A percentile compares a stretch with the other conserved stretches of the same genome.
Evolutionary conservation across 768 basidiomycete genomes (phyloP).

Genomic region (Boletus eberwhitei): DNA sequence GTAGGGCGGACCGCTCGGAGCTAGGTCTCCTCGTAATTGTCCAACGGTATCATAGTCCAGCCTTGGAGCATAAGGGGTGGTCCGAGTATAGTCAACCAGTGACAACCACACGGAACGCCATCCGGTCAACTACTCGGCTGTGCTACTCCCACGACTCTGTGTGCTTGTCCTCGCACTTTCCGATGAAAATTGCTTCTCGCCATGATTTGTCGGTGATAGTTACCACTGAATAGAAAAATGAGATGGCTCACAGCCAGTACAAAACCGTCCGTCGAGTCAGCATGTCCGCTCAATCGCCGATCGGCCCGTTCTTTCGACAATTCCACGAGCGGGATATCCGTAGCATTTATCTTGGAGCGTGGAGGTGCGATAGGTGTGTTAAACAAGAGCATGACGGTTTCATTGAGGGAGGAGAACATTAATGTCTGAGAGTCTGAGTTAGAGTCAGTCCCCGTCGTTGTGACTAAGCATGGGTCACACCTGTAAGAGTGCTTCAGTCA

Average conservation of each 20-base stretch:
- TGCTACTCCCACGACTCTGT: slow-evolving; percentile 9
- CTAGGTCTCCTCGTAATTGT: background rate
- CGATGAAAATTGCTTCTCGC: slow-evolving; percentile 3
- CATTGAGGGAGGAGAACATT: slow-evolving; percentile 15
- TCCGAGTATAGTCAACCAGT: background rate
- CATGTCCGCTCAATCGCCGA: background rate
- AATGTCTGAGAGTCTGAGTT: background rate
- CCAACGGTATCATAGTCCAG: slow-evolving; percentile 18
- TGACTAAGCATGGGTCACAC: slow-evolving; percentile 1
- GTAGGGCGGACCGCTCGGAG: no score
- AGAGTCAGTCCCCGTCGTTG: background rate
- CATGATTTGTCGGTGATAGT: background rate
- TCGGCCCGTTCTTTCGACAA: slow-evolving; percentile 4
- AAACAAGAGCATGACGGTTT: slow-evolving; percentile 16
- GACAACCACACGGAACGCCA: background rate
- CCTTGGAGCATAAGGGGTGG: background rate
- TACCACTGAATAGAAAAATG: background rate
- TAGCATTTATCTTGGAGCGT: background rate
- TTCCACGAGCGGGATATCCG: slow-evolving; percentile 20
- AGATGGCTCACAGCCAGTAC: slow-evolving; percentile 13
- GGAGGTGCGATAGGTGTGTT: slow-evolving; percentile 24
- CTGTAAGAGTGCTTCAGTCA: no score
- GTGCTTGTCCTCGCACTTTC: slow-evolving; percentile 12
- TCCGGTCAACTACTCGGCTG: background rate
- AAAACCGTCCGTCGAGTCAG: slow-evolving; percentile 5